These are phyloP conservation scores for Xylariaceae sp. DNA, from an alignment of 2,329 filamentous ascomycete genomes.

Conservation along the genomic window DNA sequence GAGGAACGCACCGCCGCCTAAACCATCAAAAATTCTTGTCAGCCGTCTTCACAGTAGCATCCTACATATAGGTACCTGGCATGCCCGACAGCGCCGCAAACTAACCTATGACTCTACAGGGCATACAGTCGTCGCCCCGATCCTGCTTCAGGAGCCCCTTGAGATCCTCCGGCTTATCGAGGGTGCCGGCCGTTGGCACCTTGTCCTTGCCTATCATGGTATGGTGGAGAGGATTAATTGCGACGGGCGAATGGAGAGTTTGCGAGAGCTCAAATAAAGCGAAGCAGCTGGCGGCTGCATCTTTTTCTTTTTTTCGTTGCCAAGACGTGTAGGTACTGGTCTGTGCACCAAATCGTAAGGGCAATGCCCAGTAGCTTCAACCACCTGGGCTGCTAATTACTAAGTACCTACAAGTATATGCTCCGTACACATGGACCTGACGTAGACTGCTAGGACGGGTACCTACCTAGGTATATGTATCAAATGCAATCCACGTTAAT, in stretches of 20 bases:
- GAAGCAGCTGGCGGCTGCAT: too few species aligned
- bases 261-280: too few species aligned
- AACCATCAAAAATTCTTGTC: slow-evolving; percentile 1
- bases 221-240: slow-evolving; percentile 6
- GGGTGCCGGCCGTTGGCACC: slow-evolving; percentile 53
- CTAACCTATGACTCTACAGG: slow-evolving; percentile 73
- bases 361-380: too few species aligned
- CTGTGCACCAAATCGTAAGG: too few species aligned
- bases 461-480: too few species aligned
- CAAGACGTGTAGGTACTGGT: too few species aligned
- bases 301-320: too few species aligned
- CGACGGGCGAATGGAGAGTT: neutral
- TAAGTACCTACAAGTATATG: too few species aligned
- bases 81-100: slow-evolving; percentile 20
- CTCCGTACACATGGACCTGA: too few species aligned
- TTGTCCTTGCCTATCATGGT: slow-evolving; percentile 50
- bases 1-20: slow-evolving; percentile 75
- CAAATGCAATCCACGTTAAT: too few species aligned
- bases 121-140: slow-evolving; percentile 66
- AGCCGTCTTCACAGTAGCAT: slow-evolving; percentile 5
- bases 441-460: too few species aligned
- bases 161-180: slow-evolving; percentile 64
- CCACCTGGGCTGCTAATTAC: too few species aligned
- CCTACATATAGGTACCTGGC: neutral
- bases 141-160: slow-evolving; percentile 60